A percentile compares a stretch with the other conserved stretches of the same genome.
These are phyloP conservation scores for Stachybotrys elegans DNA, from an alignment of 2,329 filamentous ascomycete species.

Conservation along the genomic window DNA sequence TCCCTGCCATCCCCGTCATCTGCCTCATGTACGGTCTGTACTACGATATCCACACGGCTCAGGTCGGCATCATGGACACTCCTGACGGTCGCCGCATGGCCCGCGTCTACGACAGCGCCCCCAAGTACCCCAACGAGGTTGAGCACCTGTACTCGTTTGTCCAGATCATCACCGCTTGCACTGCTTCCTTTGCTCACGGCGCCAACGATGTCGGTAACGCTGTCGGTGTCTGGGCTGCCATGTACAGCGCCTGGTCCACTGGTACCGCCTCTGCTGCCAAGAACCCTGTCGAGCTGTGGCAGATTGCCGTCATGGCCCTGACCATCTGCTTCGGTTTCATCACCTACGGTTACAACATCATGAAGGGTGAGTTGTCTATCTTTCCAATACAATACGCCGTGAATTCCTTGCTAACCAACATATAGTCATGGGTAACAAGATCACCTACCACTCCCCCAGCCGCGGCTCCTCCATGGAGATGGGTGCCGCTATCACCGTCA, in stretches of 20 bases:
- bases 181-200: constrained; percentile 66
- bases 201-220: constrained; percentile 71
- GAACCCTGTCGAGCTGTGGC: constrained; percentile 64
- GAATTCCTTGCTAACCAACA: constrained; percentile 3
- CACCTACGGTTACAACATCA: constrained; percentile 78
- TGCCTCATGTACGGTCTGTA: constrained; percentile 67
- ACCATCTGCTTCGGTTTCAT: constrained; percentile 60
- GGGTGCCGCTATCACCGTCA: constrained; percentile 69
- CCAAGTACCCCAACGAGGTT: constrained; percentile 64
- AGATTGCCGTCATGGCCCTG: constrained; percentile 60
- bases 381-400: not conserved
- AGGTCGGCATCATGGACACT: constrained; percentile 64
- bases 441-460: constrained; percentile 58
- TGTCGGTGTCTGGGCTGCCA: constrained; percentile 61
- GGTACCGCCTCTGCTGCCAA: constrained; percentile 55
- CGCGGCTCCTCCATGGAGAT: constrained; percentile 67
- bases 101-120: constrained; percentile 46
- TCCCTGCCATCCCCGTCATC: constrained; percentile 62
- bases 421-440: constrained; percentile 70
- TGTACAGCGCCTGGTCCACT: constrained; percentile 60
- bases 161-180: constrained; percentile 61
- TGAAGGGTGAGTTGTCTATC: constrained; percentile 52
- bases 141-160: constrained; percentile 63
- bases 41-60: constrained; percentile 78
- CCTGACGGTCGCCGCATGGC: constrained; percentile 68